These are phyloP conservation scores for Fagopyrum tataricum DNA, from an alignment of 148 eudicot genomes.

Conservation along the genomic window DNA sequence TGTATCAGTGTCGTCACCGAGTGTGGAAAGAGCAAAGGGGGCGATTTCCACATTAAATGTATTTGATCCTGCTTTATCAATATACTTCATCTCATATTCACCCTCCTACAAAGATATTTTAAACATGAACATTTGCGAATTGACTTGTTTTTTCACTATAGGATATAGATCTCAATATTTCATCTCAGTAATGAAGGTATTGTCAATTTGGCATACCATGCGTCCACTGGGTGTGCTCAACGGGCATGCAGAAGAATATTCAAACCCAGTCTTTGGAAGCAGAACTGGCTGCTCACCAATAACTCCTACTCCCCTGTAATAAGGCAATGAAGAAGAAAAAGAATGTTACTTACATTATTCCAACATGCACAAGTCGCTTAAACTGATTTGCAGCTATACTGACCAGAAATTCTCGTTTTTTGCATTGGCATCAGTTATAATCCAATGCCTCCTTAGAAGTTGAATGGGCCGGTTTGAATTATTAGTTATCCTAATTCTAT, in stretches of 20 bases:
- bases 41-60: slow-evolving; percentile 86
- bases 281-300: slow-evolving; percentile 96
- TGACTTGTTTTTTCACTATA: neutral
- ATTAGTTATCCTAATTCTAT: slow-evolving; percentile 90
- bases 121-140: neutral
- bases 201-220: slow-evolving; percentile 51
- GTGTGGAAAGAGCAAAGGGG: slow-evolving; percentile 78
- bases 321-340: slow-evolving; percentile 9
- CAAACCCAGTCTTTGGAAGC: slow-evolving; percentile 92
- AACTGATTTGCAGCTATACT: slow-evolving; percentile 17
- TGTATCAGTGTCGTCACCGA: slow-evolving; percentile 57
- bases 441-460: slow-evolving; percentile 97
- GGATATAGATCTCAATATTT: too few species aligned
- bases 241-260: slow-evolving; percentile 97
- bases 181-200: neutral
- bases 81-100: slow-evolving; percentile 93
- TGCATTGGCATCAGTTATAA: slow-evolving; percentile 78
- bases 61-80: slow-evolving; percentile 60
- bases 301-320: slow-evolving; percentile 79
- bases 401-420: slow-evolving; percentile 81
- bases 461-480: slow-evolving; percentile 91
- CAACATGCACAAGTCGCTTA: neutral
- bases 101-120: slow-evolving; percentile 56
- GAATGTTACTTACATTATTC: neutral
- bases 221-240: slow-evolving; percentile 79